Evolutionary conservation across 768 basidiomycete species (phyloP).

Genomic region (Termitomyces sp.): DNA sequence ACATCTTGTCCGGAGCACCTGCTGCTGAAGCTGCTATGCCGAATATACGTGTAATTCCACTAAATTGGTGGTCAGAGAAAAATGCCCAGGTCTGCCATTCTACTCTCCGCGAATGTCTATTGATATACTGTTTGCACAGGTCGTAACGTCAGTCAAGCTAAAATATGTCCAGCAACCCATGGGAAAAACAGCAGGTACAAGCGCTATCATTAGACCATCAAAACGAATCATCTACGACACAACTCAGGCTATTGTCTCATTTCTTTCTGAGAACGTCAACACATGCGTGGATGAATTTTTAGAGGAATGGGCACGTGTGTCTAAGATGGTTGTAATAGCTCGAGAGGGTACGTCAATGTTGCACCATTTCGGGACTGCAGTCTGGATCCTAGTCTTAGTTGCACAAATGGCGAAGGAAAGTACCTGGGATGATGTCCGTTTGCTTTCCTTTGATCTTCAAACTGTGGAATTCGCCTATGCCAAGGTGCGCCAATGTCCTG

Average conservation of each 20-base stretch:
- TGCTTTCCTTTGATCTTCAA: slow-evolving; percentile 88
- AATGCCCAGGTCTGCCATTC: slow-evolving; percentile 48
- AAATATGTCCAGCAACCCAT: slow-evolving; percentile 88
- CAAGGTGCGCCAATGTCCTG: slow-evolving; percentile 34
- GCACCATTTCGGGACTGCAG: not conserved
- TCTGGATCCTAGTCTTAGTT: slow-evolving; percentile 41
- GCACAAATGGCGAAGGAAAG: slow-evolving; percentile 78
- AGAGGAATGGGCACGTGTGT: slow-evolving; percentile 90
- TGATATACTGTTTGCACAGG: slow-evolving; percentile 35
- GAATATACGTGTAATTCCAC: slow-evolving; percentile 83
- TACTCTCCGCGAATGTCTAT: slow-evolving; percentile 9
- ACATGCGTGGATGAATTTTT: slow-evolving; percentile 88
- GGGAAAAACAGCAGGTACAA: slow-evolving; percentile 62
- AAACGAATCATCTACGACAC: slow-evolving; percentile 91
- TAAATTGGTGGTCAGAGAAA: slow-evolving; percentile 89
- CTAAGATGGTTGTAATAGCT: slow-evolving; percentile 92
- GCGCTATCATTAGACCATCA: slow-evolving; percentile 75
- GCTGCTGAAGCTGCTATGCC: slow-evolving; percentile 93
- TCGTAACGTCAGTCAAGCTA: slow-evolving; percentile 87
- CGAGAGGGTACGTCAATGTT: slow-evolving; percentile 61
- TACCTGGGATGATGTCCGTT: slow-evolving; percentile 71
- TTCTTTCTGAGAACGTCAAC: slow-evolving; percentile 83
- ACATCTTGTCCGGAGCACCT: slow-evolving; percentile 79
- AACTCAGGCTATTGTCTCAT: slow-evolving; percentile 83
- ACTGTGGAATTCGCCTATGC: slow-evolving; percentile 90